A percentile compares a stretch with the other conserved stretches of the same genome.
Conservation (phyloP, 345 rosid genomes). For the Arabidopsis arenosa region DNA sequence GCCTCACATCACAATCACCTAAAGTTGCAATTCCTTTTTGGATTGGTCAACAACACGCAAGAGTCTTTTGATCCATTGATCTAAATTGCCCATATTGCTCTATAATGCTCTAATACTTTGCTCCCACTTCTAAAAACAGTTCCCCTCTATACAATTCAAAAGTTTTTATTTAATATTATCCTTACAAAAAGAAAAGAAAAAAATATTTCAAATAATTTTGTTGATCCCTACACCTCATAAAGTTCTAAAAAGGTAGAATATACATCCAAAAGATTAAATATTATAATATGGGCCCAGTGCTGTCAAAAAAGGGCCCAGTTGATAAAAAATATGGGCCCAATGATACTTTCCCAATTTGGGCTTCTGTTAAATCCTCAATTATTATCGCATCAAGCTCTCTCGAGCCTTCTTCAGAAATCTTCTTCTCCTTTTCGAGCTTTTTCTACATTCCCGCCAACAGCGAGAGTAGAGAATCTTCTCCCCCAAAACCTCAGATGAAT, state of each 20-base stretch:
- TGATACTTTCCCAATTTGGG: conserved; percentile 8
- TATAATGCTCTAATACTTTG: not conserved
- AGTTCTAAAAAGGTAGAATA: not conserved
- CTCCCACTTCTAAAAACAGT: not conserved
- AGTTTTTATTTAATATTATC: not conserved
- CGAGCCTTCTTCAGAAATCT: conserved; percentile 30
- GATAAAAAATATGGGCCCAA: conserved; percentile 26
- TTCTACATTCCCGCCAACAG: conserved; percentile 39
- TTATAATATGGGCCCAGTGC: too few species aligned
- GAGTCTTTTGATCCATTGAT: not conserved
- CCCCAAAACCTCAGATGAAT: conserved; percentile 11
- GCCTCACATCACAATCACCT: conserved; percentile 4
- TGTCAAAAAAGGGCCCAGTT: too few species aligned
- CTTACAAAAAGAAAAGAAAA: not conserved
- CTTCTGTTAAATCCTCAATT: not conserved
- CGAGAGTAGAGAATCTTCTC: conserved; percentile 22
- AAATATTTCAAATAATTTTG: not conserved
- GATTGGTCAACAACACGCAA: conserved; percentile 6
- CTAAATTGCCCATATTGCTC: not conserved
- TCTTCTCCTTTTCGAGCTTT: conserved; percentile 6
- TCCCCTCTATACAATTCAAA: not conserved
- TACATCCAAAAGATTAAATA: not conserved
- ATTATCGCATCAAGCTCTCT: not conserved
- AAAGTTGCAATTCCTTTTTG: not conserved
- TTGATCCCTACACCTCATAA: not conserved